Percentiles rank a stretch among this genome's conserved stretches.
Conservation (phyloP, 768 basidiomycete species). For the Scleroderma bovista region DNA sequence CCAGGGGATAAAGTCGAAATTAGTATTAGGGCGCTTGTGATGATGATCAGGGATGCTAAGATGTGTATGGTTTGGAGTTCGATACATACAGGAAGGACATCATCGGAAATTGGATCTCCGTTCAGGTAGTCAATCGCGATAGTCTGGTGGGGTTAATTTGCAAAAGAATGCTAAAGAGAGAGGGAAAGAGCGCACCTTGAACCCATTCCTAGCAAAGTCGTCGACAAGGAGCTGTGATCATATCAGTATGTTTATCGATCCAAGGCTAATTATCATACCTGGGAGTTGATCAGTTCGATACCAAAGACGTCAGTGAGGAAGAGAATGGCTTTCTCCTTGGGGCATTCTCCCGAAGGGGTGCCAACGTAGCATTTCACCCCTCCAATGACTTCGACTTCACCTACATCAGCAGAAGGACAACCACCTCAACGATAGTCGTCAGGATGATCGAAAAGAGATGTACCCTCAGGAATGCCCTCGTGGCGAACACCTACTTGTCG, state of each 20-base stretch:
- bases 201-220: slow-evolving; percentile 36
- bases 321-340: slow-evolving; percentile 52
- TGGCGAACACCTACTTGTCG: slow-evolving; percentile 40
- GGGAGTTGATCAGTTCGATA: slow-evolving; percentile 38
- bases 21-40: no score
- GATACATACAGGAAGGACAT: slow-evolving; percentile 10
- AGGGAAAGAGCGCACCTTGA: slow-evolving; percentile 17
- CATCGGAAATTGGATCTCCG: slow-evolving; percentile 28
- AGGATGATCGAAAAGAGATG: no score
- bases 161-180: no score
- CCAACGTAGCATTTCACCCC: slow-evolving; percentile 38
- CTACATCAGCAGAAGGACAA: slow-evolving; percentile 13
- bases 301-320: slow-evolving; percentile 53
- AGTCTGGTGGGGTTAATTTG: slow-evolving; percentile 9
- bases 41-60: background rate
- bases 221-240: slow-evolving; percentile 27
- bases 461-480: slow-evolving; percentile 44
- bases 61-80: background rate
- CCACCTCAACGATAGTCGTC: background rate
- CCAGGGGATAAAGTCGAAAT: slow-evolving; percentile 41
- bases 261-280: slow-evolving; percentile 26
- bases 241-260: background rate
- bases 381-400: slow-evolving; percentile 31
- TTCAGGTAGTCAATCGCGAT: slow-evolving; percentile 33
- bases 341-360: slow-evolving; percentile 45